Conservation (phyloP, 805 yeast species). For the Candida pini region DNA sequence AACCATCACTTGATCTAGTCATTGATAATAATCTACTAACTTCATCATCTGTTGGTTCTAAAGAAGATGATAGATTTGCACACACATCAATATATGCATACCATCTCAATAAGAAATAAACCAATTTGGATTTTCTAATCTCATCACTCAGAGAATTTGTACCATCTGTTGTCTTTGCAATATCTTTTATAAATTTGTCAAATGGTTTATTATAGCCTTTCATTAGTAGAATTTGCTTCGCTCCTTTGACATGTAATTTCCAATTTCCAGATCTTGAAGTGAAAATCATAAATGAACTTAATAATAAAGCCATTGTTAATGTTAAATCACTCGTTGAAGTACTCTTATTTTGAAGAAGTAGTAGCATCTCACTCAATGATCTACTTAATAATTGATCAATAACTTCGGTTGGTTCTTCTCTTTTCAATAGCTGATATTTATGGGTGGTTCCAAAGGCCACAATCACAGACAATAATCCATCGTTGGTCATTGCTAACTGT, state of each 20-base stretch:
- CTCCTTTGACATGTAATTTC: constrained; percentile 63
- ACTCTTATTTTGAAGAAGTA: constrained; percentile 41
- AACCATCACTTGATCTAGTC: too few relatives aligned
- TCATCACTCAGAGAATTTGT: constrained; percentile 17
- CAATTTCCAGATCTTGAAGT: constrained; percentile 45
- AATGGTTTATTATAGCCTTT: constrained; percentile 38
- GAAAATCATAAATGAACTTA: constrained; percentile 51
- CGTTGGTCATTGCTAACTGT: constrained; percentile 56
- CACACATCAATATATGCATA: constrained; percentile 62
- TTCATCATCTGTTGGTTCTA: constrained; percentile 25
- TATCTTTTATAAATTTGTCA: constrained; percentile 19
- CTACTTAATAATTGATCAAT: constrained; percentile 49
- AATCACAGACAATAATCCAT: constrained; percentile 51
- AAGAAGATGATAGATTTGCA: constrained; percentile 55
- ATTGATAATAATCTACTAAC: too few relatives aligned
- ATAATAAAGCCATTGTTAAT: constrained; percentile 52
- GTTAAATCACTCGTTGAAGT: constrained; percentile 63
- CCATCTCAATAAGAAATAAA: constrained; percentile 60
- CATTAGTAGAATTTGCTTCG: constrained; percentile 55
- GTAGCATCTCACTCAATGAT: constrained; percentile 52
- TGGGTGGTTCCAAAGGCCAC: constrained; percentile 47
- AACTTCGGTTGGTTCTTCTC: constrained; percentile 33
- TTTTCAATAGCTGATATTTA: constrained; percentile 19
- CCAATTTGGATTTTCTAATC: constrained; percentile 32
- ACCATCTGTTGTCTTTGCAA: constrained; percentile 6